A percentile compares a stretch with the other conserved stretches of the same genome.
Conservation (phyloP, 306 rosid genomes). For the Sechiopsis laciniata region DNA sequence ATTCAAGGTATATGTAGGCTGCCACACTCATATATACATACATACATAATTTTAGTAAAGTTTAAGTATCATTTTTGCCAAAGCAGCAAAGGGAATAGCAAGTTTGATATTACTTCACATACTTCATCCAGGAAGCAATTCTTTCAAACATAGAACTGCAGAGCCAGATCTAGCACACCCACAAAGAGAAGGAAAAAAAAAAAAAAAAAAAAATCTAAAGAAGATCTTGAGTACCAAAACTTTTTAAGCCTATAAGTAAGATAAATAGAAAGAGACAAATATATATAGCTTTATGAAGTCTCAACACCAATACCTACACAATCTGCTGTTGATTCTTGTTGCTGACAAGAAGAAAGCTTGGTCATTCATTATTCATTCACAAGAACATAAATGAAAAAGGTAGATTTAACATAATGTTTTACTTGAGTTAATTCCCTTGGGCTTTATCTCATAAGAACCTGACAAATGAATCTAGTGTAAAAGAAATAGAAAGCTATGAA, state of each 20-base stretch:
- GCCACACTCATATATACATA: too few relatives aligned
- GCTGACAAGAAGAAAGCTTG: constrained; percentile 17
- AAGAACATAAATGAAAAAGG: constrained; percentile 11
- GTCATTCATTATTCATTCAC: constrained; percentile 18
- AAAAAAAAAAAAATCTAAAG: neutral
- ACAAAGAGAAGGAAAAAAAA: too few relatives aligned
- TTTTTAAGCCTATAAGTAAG: constrained; percentile 15
- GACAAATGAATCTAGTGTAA: constrained; percentile 9
- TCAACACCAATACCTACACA: constrained; percentile 7
- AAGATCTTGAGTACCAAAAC: constrained; percentile 4
- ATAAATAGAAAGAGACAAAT: constrained; percentile 21
- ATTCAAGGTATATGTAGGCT: too few relatives aligned
- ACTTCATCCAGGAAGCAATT: neutral
- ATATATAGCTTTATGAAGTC: constrained; percentile 9
- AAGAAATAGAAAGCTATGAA: constrained; percentile 19
- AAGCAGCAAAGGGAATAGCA: neutral
- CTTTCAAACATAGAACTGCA: neutral
- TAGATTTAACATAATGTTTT: constrained; percentile 5
- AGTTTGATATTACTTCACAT: neutral
- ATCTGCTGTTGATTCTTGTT: constrained; percentile 16
- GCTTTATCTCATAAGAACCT: constrained; percentile 11
- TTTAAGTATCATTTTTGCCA: neutral
- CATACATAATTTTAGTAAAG: too few relatives aligned
- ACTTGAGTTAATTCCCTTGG: constrained; percentile 7
- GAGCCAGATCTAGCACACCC: neutral